Conservation (phyloP, 1,284 basidiomycete genomes). For the Pisolithus thermaeus region DNA sequence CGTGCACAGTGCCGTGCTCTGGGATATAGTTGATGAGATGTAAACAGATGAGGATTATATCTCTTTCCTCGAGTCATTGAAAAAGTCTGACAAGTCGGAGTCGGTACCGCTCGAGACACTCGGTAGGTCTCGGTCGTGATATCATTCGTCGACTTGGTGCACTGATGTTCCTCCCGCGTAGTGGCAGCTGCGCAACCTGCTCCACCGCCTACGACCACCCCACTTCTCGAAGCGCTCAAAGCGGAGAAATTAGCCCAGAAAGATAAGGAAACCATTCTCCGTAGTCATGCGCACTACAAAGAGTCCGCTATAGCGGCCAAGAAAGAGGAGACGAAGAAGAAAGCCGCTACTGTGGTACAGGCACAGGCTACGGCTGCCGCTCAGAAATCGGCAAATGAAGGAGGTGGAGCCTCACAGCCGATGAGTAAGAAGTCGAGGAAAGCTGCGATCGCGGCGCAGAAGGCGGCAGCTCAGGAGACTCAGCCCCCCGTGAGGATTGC, state of each 20-base stretch:
- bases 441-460: constrained; percentile 20
- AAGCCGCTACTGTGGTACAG: constrained; percentile 17
- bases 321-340: constrained; percentile 53
- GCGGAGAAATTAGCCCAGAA: constrained; percentile 69
- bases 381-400: constrained; percentile 14
- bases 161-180: constrained; percentile 20
- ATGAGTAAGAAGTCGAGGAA: constrained; percentile 42
- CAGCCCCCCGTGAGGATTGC: constrained; percentile 13
- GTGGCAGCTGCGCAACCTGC: constrained; percentile 55
- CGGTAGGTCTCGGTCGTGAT: constrained; percentile 36
- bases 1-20: no score
- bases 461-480: constrained; percentile 7
- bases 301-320: constrained; percentile 35
- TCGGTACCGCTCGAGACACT: constrained; percentile 57
- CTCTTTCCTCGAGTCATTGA: constrained; percentile 70
- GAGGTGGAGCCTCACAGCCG: constrained; percentile 5
- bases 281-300: constrained; percentile 65
- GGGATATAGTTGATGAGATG: no score
- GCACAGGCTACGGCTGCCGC: background rate
- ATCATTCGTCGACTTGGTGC: constrained; percentile 2
- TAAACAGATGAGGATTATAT: constrained; percentile 70
- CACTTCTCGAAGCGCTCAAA: constrained; percentile 83
- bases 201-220: constrained; percentile 72
- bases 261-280: constrained; percentile 64
- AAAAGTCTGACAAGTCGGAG: constrained; percentile 47